Conservation (phyloP, 2,329 filamentous ascomycete species). For the Fusarium sp. region DNA sequence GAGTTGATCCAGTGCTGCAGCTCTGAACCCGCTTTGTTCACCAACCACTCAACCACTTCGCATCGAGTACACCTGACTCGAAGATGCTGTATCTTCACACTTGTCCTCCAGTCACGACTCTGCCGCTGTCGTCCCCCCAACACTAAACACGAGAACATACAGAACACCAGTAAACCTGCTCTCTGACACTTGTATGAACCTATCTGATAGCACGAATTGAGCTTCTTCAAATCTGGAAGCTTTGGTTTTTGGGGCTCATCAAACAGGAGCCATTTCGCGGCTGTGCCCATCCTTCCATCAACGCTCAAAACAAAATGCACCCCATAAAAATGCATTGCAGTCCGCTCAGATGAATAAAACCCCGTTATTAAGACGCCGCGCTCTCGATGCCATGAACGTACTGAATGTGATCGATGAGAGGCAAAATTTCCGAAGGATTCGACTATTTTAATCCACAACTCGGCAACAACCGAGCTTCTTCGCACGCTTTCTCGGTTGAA, state of each 20-base stretch:
- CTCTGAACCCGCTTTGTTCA: not conserved
- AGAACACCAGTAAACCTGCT: conserved; percentile 3
- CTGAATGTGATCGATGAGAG: conserved; percentile 44
- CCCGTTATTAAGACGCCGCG: conserved; percentile 52
- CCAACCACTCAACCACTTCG: not conserved
- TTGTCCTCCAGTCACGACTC: conserved; percentile 1
- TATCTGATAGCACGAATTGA: not conserved
- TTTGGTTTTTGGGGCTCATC: conserved; percentile 9
- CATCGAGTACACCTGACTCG: not conserved
- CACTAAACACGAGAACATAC: conserved; percentile 7
- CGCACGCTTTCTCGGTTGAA: conserved; percentile 15
- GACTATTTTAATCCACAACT: conserved; percentile 23
- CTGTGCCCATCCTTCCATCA: conserved; percentile 17
- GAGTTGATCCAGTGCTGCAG: not conserved
- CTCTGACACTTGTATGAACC: not conserved
- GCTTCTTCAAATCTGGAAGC: conserved; percentile 21
- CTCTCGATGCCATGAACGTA: conserved; percentile 52
- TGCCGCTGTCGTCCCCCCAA: not conserved
- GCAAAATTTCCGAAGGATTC: conserved; percentile 41
- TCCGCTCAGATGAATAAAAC: conserved; percentile 46
- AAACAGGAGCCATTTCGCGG: conserved; percentile 1
- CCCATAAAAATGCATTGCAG: conserved; percentile 45
- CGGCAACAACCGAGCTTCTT: conserved; percentile 24
- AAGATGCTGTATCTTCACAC: not conserved
- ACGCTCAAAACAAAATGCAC: conserved; percentile 45